Conservation (phyloP, 1,284 basidiomycete species). For the Moesziomyces aphidis region DNA sequence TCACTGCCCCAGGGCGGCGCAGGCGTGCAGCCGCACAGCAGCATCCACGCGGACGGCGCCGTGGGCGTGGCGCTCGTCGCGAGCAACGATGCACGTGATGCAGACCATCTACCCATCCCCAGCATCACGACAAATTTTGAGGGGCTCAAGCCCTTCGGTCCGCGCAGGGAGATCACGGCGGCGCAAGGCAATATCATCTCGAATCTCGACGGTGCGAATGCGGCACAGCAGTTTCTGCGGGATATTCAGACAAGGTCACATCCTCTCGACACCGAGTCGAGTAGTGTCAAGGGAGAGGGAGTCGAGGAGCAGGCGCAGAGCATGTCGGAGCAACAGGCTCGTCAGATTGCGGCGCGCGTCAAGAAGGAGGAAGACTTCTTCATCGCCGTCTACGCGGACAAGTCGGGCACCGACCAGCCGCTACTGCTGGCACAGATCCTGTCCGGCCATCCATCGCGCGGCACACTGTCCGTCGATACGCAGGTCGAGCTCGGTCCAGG, state of each 20-base stretch:
- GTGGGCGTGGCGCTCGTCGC: slow-evolving; percentile 77
- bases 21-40: slow-evolving; percentile 63
- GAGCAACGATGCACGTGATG: slow-evolving; percentile 21
- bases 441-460: slow-evolving; percentile 82
- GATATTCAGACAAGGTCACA: slow-evolving; percentile 71
- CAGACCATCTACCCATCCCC: slow-evolving; percentile 47
- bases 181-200: slow-evolving; percentile 84
- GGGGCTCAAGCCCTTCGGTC: slow-evolving; percentile 73
- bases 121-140: slow-evolving; percentile 71
- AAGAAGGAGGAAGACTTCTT: slow-evolving; percentile 80
- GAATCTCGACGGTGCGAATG: slow-evolving; percentile 75
- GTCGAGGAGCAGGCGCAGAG: slow-evolving; percentile 32
- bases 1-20: slow-evolving; percentile 51
- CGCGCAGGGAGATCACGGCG: slow-evolving; percentile 74
- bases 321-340: slow-evolving; percentile 40
- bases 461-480: slow-evolving; percentile 78
- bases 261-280: slow-evolving; percentile 14
- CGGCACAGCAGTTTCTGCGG: slow-evolving; percentile 76
- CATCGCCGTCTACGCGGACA: slow-evolving; percentile 69
- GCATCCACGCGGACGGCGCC: slow-evolving; percentile 75
- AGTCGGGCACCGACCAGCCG: slow-evolving; percentile 3
- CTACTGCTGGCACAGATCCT: slow-evolving; percentile 70
- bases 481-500: slow-evolving; percentile 74
- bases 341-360: slow-evolving; percentile 51
- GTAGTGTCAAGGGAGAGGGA: slow-evolving; percentile 10